Evolutionary conservation across 257 asterid species (phyloP).

Genomic region (Verbena officinalis): DNA sequence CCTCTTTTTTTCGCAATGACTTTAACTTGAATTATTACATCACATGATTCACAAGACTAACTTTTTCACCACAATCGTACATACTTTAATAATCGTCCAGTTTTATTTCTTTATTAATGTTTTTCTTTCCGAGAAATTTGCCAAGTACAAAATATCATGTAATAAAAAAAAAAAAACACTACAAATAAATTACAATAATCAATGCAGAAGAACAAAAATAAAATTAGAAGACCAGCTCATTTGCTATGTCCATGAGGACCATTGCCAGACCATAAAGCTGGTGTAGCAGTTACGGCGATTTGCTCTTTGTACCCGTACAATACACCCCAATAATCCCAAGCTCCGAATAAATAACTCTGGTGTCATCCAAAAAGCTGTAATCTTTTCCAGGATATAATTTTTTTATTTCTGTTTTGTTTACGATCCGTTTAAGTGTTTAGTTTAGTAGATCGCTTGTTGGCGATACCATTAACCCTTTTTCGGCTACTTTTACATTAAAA

Average conservation of each 20-base stretch:
- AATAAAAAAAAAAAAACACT: neutral
- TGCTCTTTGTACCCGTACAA: neutral
- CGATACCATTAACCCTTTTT: neutral
- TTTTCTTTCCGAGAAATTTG: neutral
- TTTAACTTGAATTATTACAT: conserved; percentile 19
- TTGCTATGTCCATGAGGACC: neutral
- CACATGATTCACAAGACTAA: conserved; percentile 13
- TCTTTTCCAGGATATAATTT: neutral
- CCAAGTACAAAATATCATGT: no score
- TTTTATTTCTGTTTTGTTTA: neutral
- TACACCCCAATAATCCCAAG: neutral
- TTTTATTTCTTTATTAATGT: no score
- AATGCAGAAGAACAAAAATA: no score
- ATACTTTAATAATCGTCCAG: neutral
- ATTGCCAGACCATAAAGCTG: conserved; percentile 5
- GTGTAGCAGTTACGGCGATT: conserved; percentile 1
- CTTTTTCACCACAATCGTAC: neutral
- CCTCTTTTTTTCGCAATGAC: neutral
- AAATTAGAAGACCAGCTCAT: neutral
- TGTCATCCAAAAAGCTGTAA: conserved; percentile 21
- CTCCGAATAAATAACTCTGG: conserved; percentile 6
- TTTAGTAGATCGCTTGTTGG: conserved; percentile 27
- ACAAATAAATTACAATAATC: no score
- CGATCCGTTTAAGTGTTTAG: neutral
- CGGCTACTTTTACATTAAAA: conserved; percentile 5